phyloP scores from a whole-genome alignment of 208 protist species.

The Angomonas deanei region DNA sequence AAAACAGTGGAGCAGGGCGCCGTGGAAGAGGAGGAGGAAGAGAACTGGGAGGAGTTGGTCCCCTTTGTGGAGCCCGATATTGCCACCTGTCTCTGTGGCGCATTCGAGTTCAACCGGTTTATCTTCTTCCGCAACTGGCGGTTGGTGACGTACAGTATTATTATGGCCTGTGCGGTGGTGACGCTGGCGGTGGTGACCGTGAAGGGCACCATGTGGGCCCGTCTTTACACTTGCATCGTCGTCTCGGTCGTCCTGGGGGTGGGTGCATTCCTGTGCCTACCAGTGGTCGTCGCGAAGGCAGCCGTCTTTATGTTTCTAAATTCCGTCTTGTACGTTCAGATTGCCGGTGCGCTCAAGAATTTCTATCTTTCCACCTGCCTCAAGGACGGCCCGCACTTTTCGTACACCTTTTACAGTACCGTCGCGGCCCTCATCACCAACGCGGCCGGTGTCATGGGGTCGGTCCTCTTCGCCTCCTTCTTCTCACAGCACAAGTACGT shows the following conservation, averaged over 20 bases:
- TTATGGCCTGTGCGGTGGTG: constrained; percentile 25
- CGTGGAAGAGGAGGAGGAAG: no score
- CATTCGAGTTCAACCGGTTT: constrained; percentile 21
- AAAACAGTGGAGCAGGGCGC: constrained; percentile 5
- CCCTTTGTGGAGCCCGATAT: constrained; percentile 19
- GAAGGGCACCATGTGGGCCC: constrained; percentile 20
- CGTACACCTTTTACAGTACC: constrained; percentile 56
- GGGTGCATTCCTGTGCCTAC: constrained; percentile 21
- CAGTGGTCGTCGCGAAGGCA: constrained; percentile 28
- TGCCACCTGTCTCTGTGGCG: constrained; percentile 11
- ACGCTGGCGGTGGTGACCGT: constrained; percentile 23
- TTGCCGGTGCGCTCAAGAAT: constrained; percentile 48
- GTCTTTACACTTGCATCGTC: constrained; percentile 24
- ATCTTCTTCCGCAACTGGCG: constrained; percentile 23
- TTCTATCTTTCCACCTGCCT: constrained; percentile 58
- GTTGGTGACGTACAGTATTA: constrained; percentile 27
- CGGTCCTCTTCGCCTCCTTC: constrained; percentile 40
- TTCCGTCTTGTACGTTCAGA: constrained; percentile 35
- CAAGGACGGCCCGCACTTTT: constrained; percentile 60
- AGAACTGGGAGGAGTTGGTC: background rate
- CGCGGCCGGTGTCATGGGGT: constrained; percentile 34
- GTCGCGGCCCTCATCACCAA: constrained; percentile 38
- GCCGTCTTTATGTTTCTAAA: constrained; percentile 26
- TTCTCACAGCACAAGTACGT: constrained; percentile 49
- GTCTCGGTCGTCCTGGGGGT: constrained; percentile 11